These are phyloP conservation scores for Phytophthora niederhauseri DNA, from an alignment of 352 stramenopile genomes.

Conservation along the genomic window DNA sequence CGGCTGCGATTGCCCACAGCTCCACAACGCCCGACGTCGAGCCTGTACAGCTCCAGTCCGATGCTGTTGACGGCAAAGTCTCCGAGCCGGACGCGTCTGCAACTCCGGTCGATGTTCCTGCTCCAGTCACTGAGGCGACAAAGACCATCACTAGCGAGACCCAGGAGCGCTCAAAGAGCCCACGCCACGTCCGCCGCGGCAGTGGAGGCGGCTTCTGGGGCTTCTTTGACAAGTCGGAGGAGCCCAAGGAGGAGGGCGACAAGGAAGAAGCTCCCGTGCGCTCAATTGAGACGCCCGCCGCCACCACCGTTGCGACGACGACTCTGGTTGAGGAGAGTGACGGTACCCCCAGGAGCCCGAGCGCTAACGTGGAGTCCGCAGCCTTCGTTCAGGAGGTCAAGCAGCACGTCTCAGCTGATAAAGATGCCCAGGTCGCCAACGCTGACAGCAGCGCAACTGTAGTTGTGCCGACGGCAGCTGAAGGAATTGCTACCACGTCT, in stretches of 20 bases:
- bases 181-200: conserved; percentile 2
- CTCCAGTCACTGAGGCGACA: not conserved
- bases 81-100: not conserved
- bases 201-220: conserved; percentile 35
- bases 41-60: not conserved
- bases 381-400: not conserved
- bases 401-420: not conserved
- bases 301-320: not conserved
- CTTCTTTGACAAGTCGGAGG: conserved; percentile 30
- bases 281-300: not conserved
- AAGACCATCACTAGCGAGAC: not conserved
- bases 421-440: not conserved
- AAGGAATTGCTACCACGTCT: not conserved
- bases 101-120: not conserved
- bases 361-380: not conserved
- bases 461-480: not conserved
- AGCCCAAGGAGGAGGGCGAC: conserved; percentile 3
- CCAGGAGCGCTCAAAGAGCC: conserved; percentile 12
- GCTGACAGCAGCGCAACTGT: not conserved
- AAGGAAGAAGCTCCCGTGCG: not conserved
- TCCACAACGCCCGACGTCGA: not conserved
- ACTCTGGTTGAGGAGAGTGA: not conserved
- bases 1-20: not conserved
- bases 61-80: not conserved
- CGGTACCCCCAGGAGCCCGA: not conserved